These are phyloP conservation scores for Eucalyptus cloeziana DNA, from an alignment of 345 rosid species.

Conservation along the genomic window DNA sequence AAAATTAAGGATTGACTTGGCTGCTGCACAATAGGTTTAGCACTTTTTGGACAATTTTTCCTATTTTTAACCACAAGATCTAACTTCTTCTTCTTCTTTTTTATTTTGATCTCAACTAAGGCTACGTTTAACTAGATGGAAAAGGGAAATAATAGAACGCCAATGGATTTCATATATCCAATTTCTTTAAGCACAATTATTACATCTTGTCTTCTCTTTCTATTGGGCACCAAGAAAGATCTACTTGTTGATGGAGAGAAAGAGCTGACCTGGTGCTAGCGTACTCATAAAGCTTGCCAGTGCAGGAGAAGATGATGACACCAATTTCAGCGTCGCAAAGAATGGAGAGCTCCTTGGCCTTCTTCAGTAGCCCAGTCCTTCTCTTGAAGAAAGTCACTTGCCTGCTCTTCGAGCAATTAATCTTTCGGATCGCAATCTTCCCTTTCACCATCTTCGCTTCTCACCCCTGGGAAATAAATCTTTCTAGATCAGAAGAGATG, in stretches of 20 bases:
- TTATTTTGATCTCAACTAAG: not conserved
- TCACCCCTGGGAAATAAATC: not conserved
- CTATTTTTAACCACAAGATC: not conserved
- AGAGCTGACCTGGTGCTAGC: not conserved
- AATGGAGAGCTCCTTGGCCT: constrained; percentile 5
- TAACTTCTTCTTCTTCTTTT: not conserved
- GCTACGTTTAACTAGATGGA: not conserved
- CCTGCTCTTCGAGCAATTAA: not conserved
- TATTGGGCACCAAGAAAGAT: not conserved
- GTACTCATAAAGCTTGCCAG: constrained; percentile 1
- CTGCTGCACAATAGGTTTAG: not conserved
- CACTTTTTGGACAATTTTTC: not conserved
- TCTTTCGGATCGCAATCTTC: not conserved
- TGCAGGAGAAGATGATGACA: constrained; percentile 3
- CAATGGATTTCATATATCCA: not conserved
- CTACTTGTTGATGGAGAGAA: not conserved
- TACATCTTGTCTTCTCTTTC: not conserved
- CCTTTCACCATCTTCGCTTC: not conserved
- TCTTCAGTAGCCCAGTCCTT: not conserved
- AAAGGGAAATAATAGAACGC: not conserved
- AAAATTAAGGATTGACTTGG: not conserved
- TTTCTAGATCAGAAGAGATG: not conserved
- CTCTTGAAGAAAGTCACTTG: constrained; percentile 7
- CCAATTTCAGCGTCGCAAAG: constrained; percentile 1
- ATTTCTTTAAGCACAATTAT: not conserved